A percentile compares a stretch with the other conserved stretches of the same genome.
Evolutionary conservation across 2,329 filamentous ascomycete genomes (phyloP).

Genomic region (Botryosphaeria agaves): DNA sequence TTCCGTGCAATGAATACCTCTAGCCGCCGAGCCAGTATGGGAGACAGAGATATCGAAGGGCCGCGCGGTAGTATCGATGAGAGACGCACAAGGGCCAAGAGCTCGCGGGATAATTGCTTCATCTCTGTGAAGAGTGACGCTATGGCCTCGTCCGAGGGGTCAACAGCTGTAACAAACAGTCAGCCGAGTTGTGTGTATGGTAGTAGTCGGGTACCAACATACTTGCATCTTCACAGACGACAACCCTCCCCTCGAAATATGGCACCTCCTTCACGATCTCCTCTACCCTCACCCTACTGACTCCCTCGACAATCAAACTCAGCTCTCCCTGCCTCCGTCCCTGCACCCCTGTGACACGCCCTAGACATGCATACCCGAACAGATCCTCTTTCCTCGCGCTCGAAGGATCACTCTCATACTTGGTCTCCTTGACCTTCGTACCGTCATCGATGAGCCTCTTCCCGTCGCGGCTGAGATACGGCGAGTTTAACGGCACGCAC

Average conservation of each 20-base stretch:
- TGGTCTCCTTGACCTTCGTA: constrained; percentile 18
- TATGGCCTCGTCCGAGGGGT: constrained; percentile 42
- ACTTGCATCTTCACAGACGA: constrained; percentile 54
- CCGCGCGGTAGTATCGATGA: constrained; percentile 66
- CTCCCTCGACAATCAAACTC: constrained; percentile 71
- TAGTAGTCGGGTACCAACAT: constrained; percentile 11
- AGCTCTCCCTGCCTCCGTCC: constrained; percentile 40
- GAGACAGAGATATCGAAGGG: constrained; percentile 51
- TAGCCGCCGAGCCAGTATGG: constrained; percentile 68
- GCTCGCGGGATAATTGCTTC: constrained; percentile 70
- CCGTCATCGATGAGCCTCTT: constrained; percentile 53
- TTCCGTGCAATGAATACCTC: constrained; percentile 78
- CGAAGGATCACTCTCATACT: constrained; percentile 36
- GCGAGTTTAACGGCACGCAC: constrained; percentile 72
- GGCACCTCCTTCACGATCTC: constrained; percentile 61
- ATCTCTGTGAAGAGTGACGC: constrained; percentile 60
- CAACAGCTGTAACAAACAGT: constrained; percentile 9
- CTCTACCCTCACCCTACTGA: constrained; percentile 58
- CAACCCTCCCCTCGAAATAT: constrained; percentile 71
- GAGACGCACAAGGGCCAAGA: constrained; percentile 68
- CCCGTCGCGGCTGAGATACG: constrained; percentile 54
- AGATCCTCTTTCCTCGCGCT: constrained; percentile 41
- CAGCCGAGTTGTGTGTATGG: neutral
- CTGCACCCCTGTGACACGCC: constrained; percentile 27
- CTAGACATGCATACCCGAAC: constrained; percentile 64